These are phyloP conservation scores for Phaffomyces opuntiae DNA, from an alignment of 805 yeast species.

Conservation along the genomic window DNA sequence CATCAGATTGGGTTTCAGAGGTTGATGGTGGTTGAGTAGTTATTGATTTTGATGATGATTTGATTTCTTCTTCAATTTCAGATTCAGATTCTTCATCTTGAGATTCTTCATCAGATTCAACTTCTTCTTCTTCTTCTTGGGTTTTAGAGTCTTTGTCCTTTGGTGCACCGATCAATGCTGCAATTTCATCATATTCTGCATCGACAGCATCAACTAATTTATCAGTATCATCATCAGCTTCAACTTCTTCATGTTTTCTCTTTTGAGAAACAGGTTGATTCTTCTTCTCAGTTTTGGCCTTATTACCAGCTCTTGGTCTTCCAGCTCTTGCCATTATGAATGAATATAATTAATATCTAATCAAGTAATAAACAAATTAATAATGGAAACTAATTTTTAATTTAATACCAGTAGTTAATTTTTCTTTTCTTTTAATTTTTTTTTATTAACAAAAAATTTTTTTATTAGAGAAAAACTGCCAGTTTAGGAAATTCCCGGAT, in stretches of 20 bases:
- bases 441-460: slow-evolving; percentile 2
- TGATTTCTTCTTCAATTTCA: slow-evolving; percentile 7
- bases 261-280: slow-evolving; percentile 11
- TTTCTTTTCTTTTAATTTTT: not conserved
- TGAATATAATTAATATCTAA: no score
- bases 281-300: slow-evolving; percentile 1
- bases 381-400: not conserved
- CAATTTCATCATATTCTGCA: slow-evolving; percentile 51
- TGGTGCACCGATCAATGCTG: slow-evolving; percentile 44
- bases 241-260: slow-evolving; percentile 25
- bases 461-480: not conserved
- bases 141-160: slow-evolving; percentile 15
- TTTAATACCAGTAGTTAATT: no score
- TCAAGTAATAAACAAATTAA: not conserved
- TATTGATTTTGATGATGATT: slow-evolving; percentile 13
- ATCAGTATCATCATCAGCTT: slow-evolving; percentile 30
- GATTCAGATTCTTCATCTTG: slow-evolving; percentile 14
- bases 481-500: not conserved
- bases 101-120: slow-evolving; percentile 9
- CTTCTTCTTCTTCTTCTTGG: slow-evolving; percentile 15
- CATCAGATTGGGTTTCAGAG: slow-evolving; percentile 20
- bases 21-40: not conserved
- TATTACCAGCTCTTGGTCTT: not conserved
- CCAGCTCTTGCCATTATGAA: slow-evolving; percentile 5
- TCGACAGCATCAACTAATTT: slow-evolving; percentile 47